Percentiles rank a stretch among this genome's conserved stretches.
These are phyloP conservation scores for Suillus placidus DNA, from an alignment of 768 basidiomycete genomes.

Conservation along the genomic window DNA sequence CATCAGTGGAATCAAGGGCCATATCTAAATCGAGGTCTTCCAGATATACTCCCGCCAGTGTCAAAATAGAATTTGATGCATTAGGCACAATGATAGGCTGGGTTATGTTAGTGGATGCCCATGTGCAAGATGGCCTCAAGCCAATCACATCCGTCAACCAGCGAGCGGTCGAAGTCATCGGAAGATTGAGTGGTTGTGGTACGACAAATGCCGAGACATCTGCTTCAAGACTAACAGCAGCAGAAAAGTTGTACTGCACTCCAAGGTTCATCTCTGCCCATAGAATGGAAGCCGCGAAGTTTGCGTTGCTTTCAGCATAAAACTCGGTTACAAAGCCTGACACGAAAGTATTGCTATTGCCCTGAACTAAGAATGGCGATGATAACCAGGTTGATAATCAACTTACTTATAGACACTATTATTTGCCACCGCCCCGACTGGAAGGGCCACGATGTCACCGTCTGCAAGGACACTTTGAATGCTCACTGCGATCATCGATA, in stretches of 20 bases:
- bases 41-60: conserved; percentile 21
- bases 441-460: conserved; percentile 26
- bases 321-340: neutral
- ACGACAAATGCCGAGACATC: conserved; percentile 21
- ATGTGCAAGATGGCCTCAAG: conserved; percentile 31
- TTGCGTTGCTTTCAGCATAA: conserved; percentile 15
- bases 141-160: conserved; percentile 33
- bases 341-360: conserved; percentile 17
- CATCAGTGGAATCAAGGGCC: neutral
- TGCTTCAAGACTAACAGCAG: conserved; percentile 15
- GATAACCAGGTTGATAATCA: neutral
- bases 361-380: neutral
- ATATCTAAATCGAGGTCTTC: conserved; percentile 23
- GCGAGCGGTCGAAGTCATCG: conserved; percentile 24
- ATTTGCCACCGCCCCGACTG: conserved; percentile 22
- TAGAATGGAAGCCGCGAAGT: conserved; percentile 21
- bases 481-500: conserved; percentile 17
- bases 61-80: conserved; percentile 9
- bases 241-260: conserved; percentile 27
- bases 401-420: conserved; percentile 33
- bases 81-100: conserved; percentile 20
- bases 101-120: conserved; percentile 31
- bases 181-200: conserved; percentile 22
- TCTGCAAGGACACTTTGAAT: conserved; percentile 27
- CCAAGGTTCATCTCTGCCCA: conserved; percentile 30